These are phyloP conservation scores for Chlorella sorokiniana DNA, from an alignment of 139 green algal genomes.

Conservation along the genomic window DNA sequence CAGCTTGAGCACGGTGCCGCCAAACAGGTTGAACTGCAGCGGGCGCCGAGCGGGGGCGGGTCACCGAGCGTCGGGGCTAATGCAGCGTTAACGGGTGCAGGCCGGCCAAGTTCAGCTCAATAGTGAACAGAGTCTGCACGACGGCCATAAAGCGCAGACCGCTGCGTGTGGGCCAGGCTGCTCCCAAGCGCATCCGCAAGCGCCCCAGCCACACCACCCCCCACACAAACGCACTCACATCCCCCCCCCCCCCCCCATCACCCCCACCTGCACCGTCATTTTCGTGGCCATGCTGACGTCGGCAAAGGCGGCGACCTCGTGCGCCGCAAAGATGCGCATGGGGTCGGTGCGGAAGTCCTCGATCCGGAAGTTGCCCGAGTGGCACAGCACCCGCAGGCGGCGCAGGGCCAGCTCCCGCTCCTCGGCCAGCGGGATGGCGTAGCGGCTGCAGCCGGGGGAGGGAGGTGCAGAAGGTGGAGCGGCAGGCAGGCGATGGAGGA, in stretches of 20 bases:
- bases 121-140: background rate
- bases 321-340: constrained; percentile 87
- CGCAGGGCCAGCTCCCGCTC: constrained; percentile 84
- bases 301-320: constrained; percentile 77
- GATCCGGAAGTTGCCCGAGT: constrained; percentile 76
- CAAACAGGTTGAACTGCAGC: constrained; percentile 91
- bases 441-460: constrained; percentile 20
- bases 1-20: constrained; percentile 89
- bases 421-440: constrained; percentile 77
- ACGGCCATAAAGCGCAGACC: background rate
- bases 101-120: too few species aligned
- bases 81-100: too few species aligned
- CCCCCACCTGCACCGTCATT: constrained; percentile 64
- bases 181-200: too few species aligned
- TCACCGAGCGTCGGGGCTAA: background rate
- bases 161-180: too few species aligned
- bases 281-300: constrained; percentile 89
- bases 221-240: background rate
- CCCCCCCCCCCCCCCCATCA: background rate
- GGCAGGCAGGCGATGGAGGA: background rate
- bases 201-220: background rate
- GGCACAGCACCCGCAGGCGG: constrained; percentile 75
- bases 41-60: background rate
- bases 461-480: background rate
- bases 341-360: constrained; percentile 79